Percentiles rank a stretch among this genome's conserved stretches.
These are phyloP conservation scores for Capsella bursapastoris DNA, from an alignment of 345 rosid genomes.

Conservation along the genomic window DNA sequence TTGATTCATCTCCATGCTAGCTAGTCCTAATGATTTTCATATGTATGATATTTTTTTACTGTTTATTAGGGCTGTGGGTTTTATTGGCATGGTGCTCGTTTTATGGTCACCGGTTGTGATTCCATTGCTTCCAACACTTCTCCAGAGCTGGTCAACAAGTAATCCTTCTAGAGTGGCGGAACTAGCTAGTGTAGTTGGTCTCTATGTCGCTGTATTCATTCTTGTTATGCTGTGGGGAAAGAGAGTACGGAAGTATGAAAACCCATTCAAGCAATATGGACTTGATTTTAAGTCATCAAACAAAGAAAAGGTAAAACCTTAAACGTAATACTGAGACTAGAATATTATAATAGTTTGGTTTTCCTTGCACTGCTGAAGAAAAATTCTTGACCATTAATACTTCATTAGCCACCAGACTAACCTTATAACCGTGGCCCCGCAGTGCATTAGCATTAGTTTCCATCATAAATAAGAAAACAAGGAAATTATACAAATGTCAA, in stretches of 20 bases:
- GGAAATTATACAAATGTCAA: neutral
- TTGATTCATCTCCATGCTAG: conserved; percentile 8
- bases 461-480: neutral
- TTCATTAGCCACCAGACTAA: conserved; percentile 12
- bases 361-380: conserved; percentile 15
- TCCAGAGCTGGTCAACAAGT: conserved; percentile 77
- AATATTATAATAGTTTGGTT: conserved; percentile 20
- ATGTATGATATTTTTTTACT: neutral
- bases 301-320: conserved; percentile 54
- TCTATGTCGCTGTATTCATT: conserved; percentile 71
- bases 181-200: conserved; percentile 75
- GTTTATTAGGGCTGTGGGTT: conserved; percentile 68
- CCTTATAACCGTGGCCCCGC: conserved; percentile 2
- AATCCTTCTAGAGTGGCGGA: conserved; percentile 71
- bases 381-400: neutral
- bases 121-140: conserved; percentile 85
- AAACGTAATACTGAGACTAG: conserved; percentile 9
- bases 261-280: conserved; percentile 77
- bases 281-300: conserved; percentile 60
- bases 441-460: conserved; percentile 20
- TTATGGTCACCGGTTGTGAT: conserved; percentile 85
- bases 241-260: conserved; percentile 78
- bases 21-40: conserved; percentile 21
- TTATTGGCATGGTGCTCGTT: conserved; percentile 77
- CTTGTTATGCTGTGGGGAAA: conserved; percentile 85